Conservation (phyloP, 2,329 filamentous ascomycete genomes). For the Ascomycota sp. region DNA sequence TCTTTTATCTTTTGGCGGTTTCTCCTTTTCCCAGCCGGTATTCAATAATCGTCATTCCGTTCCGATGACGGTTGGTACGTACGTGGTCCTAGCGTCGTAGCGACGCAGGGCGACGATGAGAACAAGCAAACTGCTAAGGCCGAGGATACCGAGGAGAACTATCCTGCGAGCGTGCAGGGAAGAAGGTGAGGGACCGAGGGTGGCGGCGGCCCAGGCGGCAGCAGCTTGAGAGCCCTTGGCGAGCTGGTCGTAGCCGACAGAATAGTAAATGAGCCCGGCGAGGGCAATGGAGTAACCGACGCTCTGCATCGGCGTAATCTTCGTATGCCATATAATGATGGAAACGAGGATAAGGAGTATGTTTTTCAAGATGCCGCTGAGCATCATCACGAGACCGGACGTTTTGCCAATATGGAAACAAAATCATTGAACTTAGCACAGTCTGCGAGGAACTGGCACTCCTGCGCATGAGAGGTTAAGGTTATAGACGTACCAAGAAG, state of each 20-base stretch:
- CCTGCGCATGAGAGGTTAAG: neutral
- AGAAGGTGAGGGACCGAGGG: constrained; percentile 5
- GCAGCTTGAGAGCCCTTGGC: constrained; percentile 6
- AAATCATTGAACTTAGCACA: neutral
- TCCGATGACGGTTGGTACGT: constrained; percentile 2
- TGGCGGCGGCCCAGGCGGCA: constrained; percentile 6
- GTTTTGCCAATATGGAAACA: constrained; percentile 56
- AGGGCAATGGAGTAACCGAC: constrained; percentile 57
- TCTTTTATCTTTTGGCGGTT: neutral
- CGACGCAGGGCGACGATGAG: constrained; percentile 3
- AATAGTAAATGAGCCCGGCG: constrained; percentile 26
- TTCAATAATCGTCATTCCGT: constrained; percentile 2
- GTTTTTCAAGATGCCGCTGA: constrained; percentile 72
- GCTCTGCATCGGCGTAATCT: constrained; percentile 46
- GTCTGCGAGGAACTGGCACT: no score
- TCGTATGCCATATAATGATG: constrained; percentile 56
- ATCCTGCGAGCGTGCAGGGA: neutral
- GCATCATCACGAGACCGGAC: constrained; percentile 63
- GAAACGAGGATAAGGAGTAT: constrained; percentile 60
- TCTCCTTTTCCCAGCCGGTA: no score
- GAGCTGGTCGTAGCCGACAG: constrained; percentile 16
- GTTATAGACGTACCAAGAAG: constrained; percentile 44
- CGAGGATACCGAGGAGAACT: constrained; percentile 3
- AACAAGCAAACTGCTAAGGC: constrained; percentile 4
- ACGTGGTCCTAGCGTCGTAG: constrained; percentile 1